Percentiles rank a stretch among this genome's conserved stretches.
phyloP scores from a whole-genome alignment of 1,284 basidiomycete species.

The Cystobasidium slooffiae region DNA sequence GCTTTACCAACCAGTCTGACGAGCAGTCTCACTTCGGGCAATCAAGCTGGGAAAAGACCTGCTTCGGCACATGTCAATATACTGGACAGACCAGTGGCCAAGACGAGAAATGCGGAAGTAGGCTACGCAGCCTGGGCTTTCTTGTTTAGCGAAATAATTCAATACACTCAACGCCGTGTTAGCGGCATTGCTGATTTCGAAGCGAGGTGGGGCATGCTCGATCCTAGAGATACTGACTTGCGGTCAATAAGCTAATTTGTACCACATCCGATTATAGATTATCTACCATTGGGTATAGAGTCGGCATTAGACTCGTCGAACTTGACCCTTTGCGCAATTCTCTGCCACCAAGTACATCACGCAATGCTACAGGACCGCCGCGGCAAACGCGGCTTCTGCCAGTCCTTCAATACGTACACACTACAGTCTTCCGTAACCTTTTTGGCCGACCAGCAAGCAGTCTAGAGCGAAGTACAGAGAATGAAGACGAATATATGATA shows the following conservation, averaged over 20 bases:
- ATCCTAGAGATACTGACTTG: background rate
- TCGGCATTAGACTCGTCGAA: conserved; percentile 79
- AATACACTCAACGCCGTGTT: conserved; percentile 93
- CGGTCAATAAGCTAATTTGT: too few relatives aligned
- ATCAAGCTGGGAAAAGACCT: conserved; percentile 3
- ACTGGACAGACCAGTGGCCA: conserved; percentile 82
- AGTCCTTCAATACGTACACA: conserved; percentile 86
- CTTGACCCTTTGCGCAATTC: conserved; percentile 58
- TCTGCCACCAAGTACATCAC: conserved; percentile 49
- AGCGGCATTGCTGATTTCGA: conserved; percentile 94
- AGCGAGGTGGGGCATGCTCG: conserved; percentile 52
- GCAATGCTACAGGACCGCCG: conserved; percentile 64
- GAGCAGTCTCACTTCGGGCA: conserved; percentile 16
- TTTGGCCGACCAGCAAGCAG: conserved; percentile 93
- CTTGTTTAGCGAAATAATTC: conserved; percentile 85
- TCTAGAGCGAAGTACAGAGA: conserved; percentile 92
- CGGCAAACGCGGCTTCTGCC: conserved; percentile 85
- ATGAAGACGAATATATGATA: conserved; percentile 98
- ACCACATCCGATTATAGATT: conserved; percentile 62
- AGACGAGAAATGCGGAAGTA: conserved; percentile 77
- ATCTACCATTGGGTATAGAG: conserved; percentile 85
- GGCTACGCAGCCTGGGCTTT: conserved; percentile 81
- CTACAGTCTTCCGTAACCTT: conserved; percentile 89
- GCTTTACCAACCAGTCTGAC: conserved; percentile 26
- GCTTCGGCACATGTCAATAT: conserved; percentile 58